These are phyloP conservation scores for Geotrichum carabidarum DNA, from an alignment of 1,139 yeast species.

Conservation along the genomic window DNA sequence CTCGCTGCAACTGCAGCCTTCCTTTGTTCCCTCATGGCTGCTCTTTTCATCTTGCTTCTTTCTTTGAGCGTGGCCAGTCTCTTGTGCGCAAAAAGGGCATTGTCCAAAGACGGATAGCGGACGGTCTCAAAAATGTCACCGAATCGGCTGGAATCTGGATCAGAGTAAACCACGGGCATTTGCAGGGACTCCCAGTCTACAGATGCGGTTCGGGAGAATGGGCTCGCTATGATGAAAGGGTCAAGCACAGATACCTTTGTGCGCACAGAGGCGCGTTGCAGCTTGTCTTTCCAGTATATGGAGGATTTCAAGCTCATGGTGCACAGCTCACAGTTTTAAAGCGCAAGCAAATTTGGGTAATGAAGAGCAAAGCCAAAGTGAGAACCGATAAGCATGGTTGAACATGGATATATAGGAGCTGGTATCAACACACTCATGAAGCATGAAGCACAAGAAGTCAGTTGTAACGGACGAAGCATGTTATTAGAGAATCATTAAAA, in stretches of 20 bases:
- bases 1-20: no score
- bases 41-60: no score
- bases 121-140: constrained; percentile 6
- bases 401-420: neutral
- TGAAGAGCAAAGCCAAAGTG: neutral
- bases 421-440: neutral
- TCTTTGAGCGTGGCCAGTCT: no score
- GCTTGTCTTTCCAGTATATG: constrained; percentile 16
- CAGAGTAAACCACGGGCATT: constrained; percentile 7
- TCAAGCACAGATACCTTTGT: constrained; percentile 11
- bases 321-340: neutral
- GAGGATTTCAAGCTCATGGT: constrained; percentile 10
- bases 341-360: neutral
- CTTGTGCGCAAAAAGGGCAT: neutral
- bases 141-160: neutral
- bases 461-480: no score
- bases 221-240: constrained; percentile 12
- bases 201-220: constrained; percentile 8
- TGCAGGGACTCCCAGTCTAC: constrained; percentile 11
- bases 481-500: no score
- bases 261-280: constrained; percentile 7
- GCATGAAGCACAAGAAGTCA: neutral
- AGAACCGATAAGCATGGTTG: neutral
- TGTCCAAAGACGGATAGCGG: neutral
- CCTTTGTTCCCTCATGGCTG: no score